Conservation (phyloP, 2,329 filamentous ascomycete genomes). For the Aspergillus sp. region DNA sequence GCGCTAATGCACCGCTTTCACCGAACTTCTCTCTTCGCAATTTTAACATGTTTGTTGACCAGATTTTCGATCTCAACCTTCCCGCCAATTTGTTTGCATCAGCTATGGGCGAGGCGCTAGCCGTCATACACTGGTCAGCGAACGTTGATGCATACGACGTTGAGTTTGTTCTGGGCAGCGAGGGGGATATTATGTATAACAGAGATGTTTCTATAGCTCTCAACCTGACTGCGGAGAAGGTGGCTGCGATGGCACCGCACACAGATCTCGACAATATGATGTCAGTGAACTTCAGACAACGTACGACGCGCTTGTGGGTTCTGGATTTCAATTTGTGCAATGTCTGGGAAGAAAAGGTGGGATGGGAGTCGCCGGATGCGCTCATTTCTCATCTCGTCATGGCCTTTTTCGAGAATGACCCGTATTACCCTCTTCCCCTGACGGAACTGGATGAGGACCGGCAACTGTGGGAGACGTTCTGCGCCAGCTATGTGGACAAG, state of each 20-base stretch:
- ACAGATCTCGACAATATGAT: slow-evolving; percentile 2
- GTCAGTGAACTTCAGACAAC: background rate
- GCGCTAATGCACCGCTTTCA: background rate
- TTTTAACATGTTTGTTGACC: slow-evolving; percentile 6
- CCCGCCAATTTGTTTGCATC: background rate
- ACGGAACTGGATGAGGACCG: slow-evolving; percentile 1
- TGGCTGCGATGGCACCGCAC: slow-evolving; percentile 1
- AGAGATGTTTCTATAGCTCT: background rate
- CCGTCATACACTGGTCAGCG: slow-evolving; percentile 7
- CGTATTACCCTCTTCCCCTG: slow-evolving; percentile 4
- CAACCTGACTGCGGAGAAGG: background rate
- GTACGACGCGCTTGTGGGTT: slow-evolving; percentile 1
- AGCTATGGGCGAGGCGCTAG: slow-evolving; percentile 4
- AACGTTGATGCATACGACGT: slow-evolving; percentile 7
- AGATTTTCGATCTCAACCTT: slow-evolving; percentile 6
- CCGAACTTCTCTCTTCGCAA: slow-evolving; percentile 7
- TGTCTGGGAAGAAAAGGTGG: slow-evolving; percentile 2
- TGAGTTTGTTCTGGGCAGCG: slow-evolving; percentile 8
- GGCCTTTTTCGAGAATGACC: slow-evolving; percentile 7
- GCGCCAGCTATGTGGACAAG: background rate
- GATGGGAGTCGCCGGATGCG: background rate
- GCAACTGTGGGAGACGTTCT: slow-evolving; percentile 3
- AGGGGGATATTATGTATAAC: background rate
- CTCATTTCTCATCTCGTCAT: slow-evolving; percentile 4
- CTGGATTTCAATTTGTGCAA: slow-evolving; percentile 5